Base-by-base conservation (phyloP, 768 basidiomycete species). In the Tulasnella sp. region DNA sequence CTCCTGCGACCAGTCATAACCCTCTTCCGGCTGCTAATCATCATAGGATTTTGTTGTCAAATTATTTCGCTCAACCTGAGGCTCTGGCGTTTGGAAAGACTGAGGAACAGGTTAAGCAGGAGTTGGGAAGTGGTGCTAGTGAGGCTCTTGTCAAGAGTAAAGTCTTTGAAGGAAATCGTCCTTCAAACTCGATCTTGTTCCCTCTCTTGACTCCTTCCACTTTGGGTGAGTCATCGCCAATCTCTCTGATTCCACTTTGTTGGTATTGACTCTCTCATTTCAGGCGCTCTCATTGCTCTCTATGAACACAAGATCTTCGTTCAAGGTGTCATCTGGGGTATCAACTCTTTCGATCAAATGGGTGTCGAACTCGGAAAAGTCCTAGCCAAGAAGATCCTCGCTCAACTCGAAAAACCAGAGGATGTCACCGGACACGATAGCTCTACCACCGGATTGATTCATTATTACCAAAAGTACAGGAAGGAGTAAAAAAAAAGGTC, bases 261-360 rank as follows among this genome's bases (percentile, higher is more conserved):
- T 10, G 8, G 4, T 24, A 31, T 16, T 7, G 1, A 5, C 5
- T 20, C 1, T n/a, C 44, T 40, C 13, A 13, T 31, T 16, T 37
- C 2, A 74, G 73, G 79, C 37, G 81, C 90, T 2, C 70, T 95
- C 48, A 84, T 95, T 62, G 88, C 84, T 13, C 62, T 95, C 57
- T 95, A 93, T 64, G 91, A 98, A 68, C 95, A 99, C 74, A 99
- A 99, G 74, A 95, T 99, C 63, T 96, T 96, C 67, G 84, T 86
- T 0, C 95, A 98, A 65, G 95, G 95, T 63, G 83, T 86, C 39
- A 73, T 98, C 53, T 98, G 91, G 92, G 92, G 92, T 22, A 93
- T 99, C 73, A 98, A 99, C 73, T 91, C 89, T 3, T 98, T 89
- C 64, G 92, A 98, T 66, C 95, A 98, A 79, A 95, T 96, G 92